Conservation (phyloP, 2,329 filamentous ascomycete species). For the Kalmusia sp. region DNA sequence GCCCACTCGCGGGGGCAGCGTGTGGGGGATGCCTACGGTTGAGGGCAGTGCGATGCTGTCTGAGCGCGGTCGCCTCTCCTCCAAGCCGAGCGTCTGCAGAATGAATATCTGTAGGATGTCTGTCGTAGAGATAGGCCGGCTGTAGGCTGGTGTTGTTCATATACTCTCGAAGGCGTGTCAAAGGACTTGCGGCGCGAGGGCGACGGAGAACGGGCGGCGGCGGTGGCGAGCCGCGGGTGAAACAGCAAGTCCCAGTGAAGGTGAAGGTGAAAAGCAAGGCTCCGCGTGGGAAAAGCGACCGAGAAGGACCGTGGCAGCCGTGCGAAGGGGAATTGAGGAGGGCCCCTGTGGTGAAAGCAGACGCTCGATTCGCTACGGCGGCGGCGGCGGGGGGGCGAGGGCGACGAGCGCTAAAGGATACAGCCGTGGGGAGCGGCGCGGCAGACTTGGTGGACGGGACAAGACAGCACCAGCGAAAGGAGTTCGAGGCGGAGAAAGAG, state of each 20-base stretch:
- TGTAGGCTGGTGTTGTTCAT: slow-evolving; percentile 32
- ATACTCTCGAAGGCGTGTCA: slow-evolving; percentile 23
- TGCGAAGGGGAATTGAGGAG: slow-evolving; percentile 14
- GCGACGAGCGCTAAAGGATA: slow-evolving; percentile 14
- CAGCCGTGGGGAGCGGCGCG: slow-evolving; percentile 17
- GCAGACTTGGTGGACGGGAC: not conserved
- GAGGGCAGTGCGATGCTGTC: slow-evolving; percentile 17
- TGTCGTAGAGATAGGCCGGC: slow-evolving; percentile 31
- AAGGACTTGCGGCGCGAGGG: slow-evolving; percentile 6
- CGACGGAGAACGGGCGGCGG: not conserved
- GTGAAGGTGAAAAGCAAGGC: not conserved
- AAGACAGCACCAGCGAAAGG: not conserved
- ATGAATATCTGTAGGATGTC: slow-evolving; percentile 26
- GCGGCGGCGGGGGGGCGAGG: slow-evolving; percentile 9
- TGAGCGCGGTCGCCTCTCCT: slow-evolving; percentile 13
- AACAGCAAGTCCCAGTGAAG: not conserved
- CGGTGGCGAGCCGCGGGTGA: not conserved
- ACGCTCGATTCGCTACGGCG: slow-evolving; percentile 6
- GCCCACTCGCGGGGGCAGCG: slow-evolving; percentile 13
- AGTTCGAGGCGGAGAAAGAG: slow-evolving; percentile 4
- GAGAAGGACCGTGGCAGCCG: slow-evolving; percentile 11
- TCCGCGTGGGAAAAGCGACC: not conserved
- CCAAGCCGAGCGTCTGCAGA: slow-evolving; percentile 19
- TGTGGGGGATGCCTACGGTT: slow-evolving; percentile 10
- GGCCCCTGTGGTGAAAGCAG: slow-evolving; percentile 30